Evolutionary conservation across 192 early-diverging fungal genomes (phyloP), one percentile per base, ranked within the genome.

Genomic region (Allomyces arbusculus): DNA sequence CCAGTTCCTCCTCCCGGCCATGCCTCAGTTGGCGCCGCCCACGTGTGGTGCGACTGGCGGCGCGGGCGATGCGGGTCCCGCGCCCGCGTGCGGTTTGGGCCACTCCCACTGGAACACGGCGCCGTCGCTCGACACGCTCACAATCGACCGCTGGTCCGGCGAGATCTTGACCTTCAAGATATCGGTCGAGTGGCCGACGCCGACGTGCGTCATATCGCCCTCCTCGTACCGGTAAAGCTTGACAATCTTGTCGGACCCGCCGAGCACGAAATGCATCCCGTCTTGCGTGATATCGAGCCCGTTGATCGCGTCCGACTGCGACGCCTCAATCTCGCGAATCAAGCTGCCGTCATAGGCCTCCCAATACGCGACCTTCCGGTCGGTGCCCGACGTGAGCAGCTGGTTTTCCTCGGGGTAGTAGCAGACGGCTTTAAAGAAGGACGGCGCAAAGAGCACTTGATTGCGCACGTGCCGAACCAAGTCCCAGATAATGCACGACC

Each of bases 281-380:
- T 81, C 75, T 12, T 65, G 19, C 1, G 79, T 68, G 19, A 83
- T 83, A 68, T 83, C 81, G 10, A 83, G 65, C 1, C 81, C 81
- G 67, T 83, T 83, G 70, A 83, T 81, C 6, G 81, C 69, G 63
- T 83, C 81, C 10, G 74, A 77, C 65, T 82, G 79, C 1, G 76
- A 78, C 16, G 81, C 81, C 26, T 83, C 78, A 14, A 83, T 63
- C 68, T 83, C 81, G n/a, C 81, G 68, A 33, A 83, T 83, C 23
- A 83, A 69, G 6, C 75, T 76, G 3, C 81, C 81, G 65, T 83
- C 81, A 69, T 75, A 83, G 0, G 81, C 77, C 68, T 83, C 81
- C 81, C 81, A 83, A 61, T 83, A 83, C 1, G 77, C 79, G 22
- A 82, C 81, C 70, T 83, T 83, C n/a, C 81, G 67, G 66, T 83